Evolutionary conservation across 1,284 basidiomycete genomes (phyloP), one percentile per base, ranked within the genome.

Genomic region (Cutaneotrichosporon dermatis): DNA sequence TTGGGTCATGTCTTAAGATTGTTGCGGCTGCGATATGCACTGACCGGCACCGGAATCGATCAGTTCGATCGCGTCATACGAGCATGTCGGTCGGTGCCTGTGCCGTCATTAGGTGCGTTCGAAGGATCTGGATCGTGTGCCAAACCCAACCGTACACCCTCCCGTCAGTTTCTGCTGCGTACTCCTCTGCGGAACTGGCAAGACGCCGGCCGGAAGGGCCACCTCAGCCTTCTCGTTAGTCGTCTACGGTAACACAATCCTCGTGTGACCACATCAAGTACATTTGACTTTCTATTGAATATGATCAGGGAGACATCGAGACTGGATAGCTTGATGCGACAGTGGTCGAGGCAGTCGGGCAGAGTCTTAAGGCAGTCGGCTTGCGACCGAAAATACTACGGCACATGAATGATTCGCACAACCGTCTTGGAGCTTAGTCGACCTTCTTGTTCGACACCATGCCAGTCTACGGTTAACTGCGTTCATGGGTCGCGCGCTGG

Each of bases 381-480:
- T 25, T 3, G 25, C 25, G 25, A 25, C 3, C 7, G 15, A 16
- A 45, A 16, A 16, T 2, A 25, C 25, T 25, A 25, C 3, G 25
- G 25, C 25, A 25, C 25, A 25, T 25, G 3, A 25, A 2, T 25
- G 2, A 25, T 25, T 25, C 25, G 25, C 25, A 25, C 25, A 3
- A 25, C 25, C 25, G 3, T 25, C 2, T 25, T 3, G 25, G 25
- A 40, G 44, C 16, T 58, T 71, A 79, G 65, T 79, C 77, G 35
- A 66, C 65, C 63, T 75, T 76, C 78, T 84, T 85, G 74, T 83
- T 72, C 4, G 81, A 82, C 10, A 79, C 69, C 25, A 73, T 70
- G 6, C 88, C 89, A 0, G 87, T 87, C 63, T 76, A 43, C 25
- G 6, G 44, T 55, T 44, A 55, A 35, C 15, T 25, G 16, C 42